Base-by-base conservation (phyloP, 1,284 basidiomycete species). In the Boletus sp. region DNA sequence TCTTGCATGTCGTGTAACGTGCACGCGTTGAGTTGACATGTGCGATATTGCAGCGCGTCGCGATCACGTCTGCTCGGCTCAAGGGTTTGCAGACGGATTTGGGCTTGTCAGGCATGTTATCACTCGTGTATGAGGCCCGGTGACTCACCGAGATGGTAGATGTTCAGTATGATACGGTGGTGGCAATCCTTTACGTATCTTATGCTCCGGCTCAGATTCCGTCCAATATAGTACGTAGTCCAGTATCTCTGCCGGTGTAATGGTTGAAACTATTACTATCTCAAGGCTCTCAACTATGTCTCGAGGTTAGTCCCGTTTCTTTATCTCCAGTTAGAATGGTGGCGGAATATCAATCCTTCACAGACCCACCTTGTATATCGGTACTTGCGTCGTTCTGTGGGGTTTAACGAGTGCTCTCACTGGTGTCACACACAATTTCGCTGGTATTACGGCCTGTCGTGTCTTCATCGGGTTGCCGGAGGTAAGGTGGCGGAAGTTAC, bases 381-480 rank as follows among this genome's bases (percentile, higher is more conserved):
- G 26, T 4, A 19, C 44, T 1, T 38, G 44, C 12, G 44, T 45
- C 20, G 27, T 38, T n/a, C 10, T 26, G 9, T 44, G 43, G 43
- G 43, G 43, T 7, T 8, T 44, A 14, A 44, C 43, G 19, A 44
- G 43, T 20, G 26, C 43, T n/a, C 43, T 44, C 8, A 44, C 43
- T 22, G 43, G 43, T 5, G 25, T 36, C 25, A 44, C 43, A 4
- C 25, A 23, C 10, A 20, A 30, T 19, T 44, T 44, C n/a, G 34
- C 33, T 12, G 43, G 43, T 8, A 29, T 44, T 8, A 9, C 29
- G 9, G 26, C 43, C 5, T 44, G 43, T 44, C 43, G 43, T 29
- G 23, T 44, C 9, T 44, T 44, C 35, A 36, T 44, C n/a, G 43
- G 43, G n/a, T 9, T 44, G 14, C 43, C 35, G 1, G 35, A 44